Evolutionary conservation across 202 grass and related monocot species (phyloP).

Genomic region (Zizania palustris): DNA sequence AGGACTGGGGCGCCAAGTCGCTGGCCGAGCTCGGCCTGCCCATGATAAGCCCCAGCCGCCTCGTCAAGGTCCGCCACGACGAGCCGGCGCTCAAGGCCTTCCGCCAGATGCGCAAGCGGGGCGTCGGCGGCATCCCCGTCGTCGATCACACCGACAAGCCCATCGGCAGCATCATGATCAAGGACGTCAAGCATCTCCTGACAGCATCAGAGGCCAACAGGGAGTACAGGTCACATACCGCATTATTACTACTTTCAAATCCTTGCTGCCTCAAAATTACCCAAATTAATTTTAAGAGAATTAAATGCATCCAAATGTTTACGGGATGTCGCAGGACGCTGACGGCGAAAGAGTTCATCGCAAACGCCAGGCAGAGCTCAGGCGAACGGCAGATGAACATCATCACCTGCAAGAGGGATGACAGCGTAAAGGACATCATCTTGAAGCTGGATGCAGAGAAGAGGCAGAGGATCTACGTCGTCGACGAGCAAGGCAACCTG

Average conservation of each 20-base stretch:
- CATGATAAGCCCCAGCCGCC: conserved; percentile 51
- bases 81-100: conserved; percentile 74
- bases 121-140: conserved; percentile 69
- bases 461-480: conserved; percentile 79
- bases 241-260: background rate
- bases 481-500: conserved; percentile 54
- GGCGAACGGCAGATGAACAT: conserved; percentile 63
- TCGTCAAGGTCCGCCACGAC: conserved; percentile 66
- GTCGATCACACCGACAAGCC: conserved; percentile 55
- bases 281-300: background rate
- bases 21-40: conserved; percentile 65
- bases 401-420: conserved; percentile 62
- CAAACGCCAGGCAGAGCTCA: conserved; percentile 45
- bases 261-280: background rate
- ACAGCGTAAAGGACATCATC: conserved; percentile 79
- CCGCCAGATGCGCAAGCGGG: conserved; percentile 62
- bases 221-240: conserved; percentile 54
- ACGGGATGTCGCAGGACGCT: conserved; percentile 51
- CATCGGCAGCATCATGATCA: conserved; percentile 67
- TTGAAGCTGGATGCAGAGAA: conserved; percentile 68
- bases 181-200: conserved; percentile 69
- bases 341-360: conserved; percentile 68
- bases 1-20: conserved; percentile 74
- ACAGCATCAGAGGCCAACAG: conserved; percentile 44
- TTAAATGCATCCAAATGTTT: background rate